A percentile compares a stretch with the other conserved stretches of the same genome.
These are phyloP conservation scores for Ogataea minuta DNA, from an alignment of 805 yeast genomes.

Conservation along the genomic window DNA sequence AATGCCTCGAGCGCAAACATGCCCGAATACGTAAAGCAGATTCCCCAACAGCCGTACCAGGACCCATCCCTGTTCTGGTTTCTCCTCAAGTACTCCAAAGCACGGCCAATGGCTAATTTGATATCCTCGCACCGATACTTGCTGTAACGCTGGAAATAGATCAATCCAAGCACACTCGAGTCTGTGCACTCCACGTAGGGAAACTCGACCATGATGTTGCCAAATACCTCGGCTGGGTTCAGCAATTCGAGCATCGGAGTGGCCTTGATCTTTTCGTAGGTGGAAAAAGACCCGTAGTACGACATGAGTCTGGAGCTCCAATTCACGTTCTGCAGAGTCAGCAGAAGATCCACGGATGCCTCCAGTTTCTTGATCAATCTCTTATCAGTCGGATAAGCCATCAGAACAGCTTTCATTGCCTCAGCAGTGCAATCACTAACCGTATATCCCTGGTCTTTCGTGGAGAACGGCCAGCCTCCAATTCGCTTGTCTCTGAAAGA, in stretches of 20 bases:
- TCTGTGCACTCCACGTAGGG: slow-evolving; percentile 99
- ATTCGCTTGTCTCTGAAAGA: slow-evolving; percentile 77
- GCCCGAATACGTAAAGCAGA: slow-evolving; percentile 91
- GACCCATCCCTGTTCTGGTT: slow-evolving; percentile 82
- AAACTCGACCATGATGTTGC: slow-evolving; percentile 97
- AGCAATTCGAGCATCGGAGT: slow-evolving; percentile 70
- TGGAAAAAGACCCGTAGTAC: slow-evolving; percentile 88
- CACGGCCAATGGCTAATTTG: slow-evolving; percentile 64
- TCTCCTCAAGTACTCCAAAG: slow-evolving; percentile 65
- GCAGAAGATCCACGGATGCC: slow-evolving; percentile 72
- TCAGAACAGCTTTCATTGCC: slow-evolving; percentile 86
- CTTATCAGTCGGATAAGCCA: slow-evolving; percentile 71
- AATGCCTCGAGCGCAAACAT: slow-evolving; percentile 98
- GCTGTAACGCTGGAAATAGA: slow-evolving; percentile 66
- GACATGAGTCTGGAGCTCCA: slow-evolving; percentile 35
- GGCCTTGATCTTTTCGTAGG: slow-evolving; percentile 85
- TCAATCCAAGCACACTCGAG: slow-evolving; percentile 85
- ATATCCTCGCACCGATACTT: slow-evolving; percentile 68
- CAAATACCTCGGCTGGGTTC: slow-evolving; percentile 97
- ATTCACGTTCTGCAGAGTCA: slow-evolving; percentile 76
- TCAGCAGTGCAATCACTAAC: slow-evolving; percentile 98
- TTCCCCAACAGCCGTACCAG: slow-evolving; percentile 99
- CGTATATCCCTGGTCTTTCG: slow-evolving; percentile 93
- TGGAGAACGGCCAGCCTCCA: slow-evolving; percentile 97
- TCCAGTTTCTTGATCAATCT: slow-evolving; percentile 53